Evolutionary conservation across 2,329 filamentous ascomycete genomes (phyloP), one percentile per base, ranked within the genome.

Genomic region (Beauveria medogensis): DNA sequence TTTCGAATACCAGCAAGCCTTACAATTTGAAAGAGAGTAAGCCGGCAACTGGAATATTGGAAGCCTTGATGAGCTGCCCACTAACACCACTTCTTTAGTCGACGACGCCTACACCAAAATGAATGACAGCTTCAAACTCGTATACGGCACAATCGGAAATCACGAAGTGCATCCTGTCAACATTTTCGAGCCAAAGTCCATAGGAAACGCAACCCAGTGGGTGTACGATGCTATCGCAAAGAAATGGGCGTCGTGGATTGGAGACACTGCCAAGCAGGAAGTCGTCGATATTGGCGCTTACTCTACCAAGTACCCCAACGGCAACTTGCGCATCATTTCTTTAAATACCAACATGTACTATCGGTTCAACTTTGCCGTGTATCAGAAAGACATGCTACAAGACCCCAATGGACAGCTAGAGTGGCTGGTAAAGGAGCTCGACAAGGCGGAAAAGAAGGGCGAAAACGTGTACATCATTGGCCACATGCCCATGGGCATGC

Each of bases 341-440:
- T 73, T 85, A 64, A 85, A 82, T 73, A 84, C 80, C n/a, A 83
- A 85, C 68, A 70, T 85, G 64, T 84, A 80, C 70, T 85, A 86
- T 68, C 77, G 75, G 16, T 71, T 78, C 63, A 85, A 86, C 72
- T 82, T 80, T 68, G 81, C 78, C 72, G 69, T 82, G 41, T 85
- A 82, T 65, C 74, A 79, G 63, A 74, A 78, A 52, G 72, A 76
- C 1, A 79, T 82, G 73, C 69, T 78, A 50, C 70, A 69, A 10
- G 82, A 85, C 65, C 82, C 81, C 2, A 77, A 77, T 65, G 73
- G 74, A 9, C 78, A 84, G 67, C 73, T 86, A 4, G 70, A 74
- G 16, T 85, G 82, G 80, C 73, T 86, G 7, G 78, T 82, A 5
- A 60, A 65, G 2, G 79, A 86, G 66, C 77, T 86, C 0, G 76